These are phyloP conservation scores for Alternaria ventricosa DNA, from an alignment of 2,329 filamentous ascomycete species.

Conservation along the genomic window DNA sequence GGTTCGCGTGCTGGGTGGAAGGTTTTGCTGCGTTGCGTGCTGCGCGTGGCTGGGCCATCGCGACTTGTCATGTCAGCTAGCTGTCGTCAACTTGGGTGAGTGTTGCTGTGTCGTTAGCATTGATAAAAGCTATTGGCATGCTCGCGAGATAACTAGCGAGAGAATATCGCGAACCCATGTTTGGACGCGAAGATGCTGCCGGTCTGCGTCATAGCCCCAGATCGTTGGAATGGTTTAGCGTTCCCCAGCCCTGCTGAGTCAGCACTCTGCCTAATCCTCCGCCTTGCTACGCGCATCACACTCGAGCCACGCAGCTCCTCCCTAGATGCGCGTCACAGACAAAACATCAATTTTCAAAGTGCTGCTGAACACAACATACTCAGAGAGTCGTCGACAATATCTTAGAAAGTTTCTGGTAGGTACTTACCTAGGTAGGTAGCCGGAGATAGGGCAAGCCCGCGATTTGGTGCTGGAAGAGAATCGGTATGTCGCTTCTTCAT, in stretches of 20 bases:
- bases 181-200: neutral
- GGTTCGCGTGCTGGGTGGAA: conserved; percentile 38
- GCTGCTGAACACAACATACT: neutral
- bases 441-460: neutral
- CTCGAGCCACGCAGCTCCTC: neutral
- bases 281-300: neutral
- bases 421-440: neutral
- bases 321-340: neutral
- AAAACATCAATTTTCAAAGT: neutral
- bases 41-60: neutral
- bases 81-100: neutral
- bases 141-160: neutral
- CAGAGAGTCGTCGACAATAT: neutral
- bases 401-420: neutral
- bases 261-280: neutral
- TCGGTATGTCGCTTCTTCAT: neutral
- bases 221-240: neutral
- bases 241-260: conserved; percentile 2
- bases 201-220: neutral
- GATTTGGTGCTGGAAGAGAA: neutral
- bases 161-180: neutral
- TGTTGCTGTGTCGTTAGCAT: neutral
- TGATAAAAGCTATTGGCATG: neutral
- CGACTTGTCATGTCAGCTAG: neutral
- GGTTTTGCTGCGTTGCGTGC: conserved; percentile 30